Base-by-base conservation (phyloP, 306 rosid genomes). In the Casuarina equisetifolia region DNA sequence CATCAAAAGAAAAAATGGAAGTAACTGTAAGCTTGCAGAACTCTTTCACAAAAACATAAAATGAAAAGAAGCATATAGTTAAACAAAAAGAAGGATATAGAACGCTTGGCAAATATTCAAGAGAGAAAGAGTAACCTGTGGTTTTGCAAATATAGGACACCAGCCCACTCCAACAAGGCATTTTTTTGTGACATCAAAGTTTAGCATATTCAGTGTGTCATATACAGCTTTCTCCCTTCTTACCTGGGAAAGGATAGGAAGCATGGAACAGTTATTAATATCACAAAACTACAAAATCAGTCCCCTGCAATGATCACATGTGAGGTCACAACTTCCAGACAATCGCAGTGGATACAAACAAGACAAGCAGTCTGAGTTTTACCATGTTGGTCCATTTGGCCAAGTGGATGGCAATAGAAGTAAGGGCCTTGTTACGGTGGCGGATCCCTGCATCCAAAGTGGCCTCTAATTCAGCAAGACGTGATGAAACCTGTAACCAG, bases 121-220 rank as follows among this genome's bases (percentile, higher is more conserved):
- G 70, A 45, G 68, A 17, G 39, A 49, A 79, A 36, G 55, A 55
- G 36, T 55, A 78, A 96, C 99, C 99, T 92, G 91, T 53, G 87
- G 3, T 86, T 85, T 92, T 50, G 98, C 98, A 88, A 90, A 88
- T 55, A 93, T 84, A 51, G 99, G 99, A 76, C 96, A 96, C 99
- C 99, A 96, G 66, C 97, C 99, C 86, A 92, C 99, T 83, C 96
- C 99, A 52, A 96, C 98, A 45, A 96, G 99, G 79, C 99, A 96
- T 85, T 96, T 96, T 88, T 96, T 96, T 19, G 98, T 96, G 66
- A 96, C 99, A 77, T 96, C 99, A 81, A 96, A 96, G 80, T 96
- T 96, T 82, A 96, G 86, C 98, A 91, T 92, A 78, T 96, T 96
- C 80, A 96, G 78, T 5, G 96, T 91, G 90, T 96, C 98, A 83